Evolutionary conservation across 805 yeast genomes (phyloP).

Genomic region (Lipomyces japonicus): DNA sequence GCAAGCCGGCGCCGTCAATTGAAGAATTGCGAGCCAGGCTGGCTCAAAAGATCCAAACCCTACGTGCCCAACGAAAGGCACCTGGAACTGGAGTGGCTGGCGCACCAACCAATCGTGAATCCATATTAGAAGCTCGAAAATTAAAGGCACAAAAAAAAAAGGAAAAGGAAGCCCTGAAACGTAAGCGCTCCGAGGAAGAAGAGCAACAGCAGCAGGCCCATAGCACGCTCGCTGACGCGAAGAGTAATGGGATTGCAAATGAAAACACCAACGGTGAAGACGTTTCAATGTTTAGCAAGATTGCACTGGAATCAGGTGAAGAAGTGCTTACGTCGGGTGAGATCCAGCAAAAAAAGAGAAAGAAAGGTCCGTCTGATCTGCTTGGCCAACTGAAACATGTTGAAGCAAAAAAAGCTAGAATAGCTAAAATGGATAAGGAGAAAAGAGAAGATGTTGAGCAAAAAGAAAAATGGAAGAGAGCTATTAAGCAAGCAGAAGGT

Average conservation of each 20-base stretch:
- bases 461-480: slow-evolving; percentile 79
- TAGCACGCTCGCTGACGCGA: slow-evolving; percentile 33
- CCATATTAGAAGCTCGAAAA: slow-evolving; percentile 63
- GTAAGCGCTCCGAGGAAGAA: slow-evolving; percentile 42
- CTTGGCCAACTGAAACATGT: slow-evolving; percentile 74
- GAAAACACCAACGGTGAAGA: neutral
- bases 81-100: slow-evolving; percentile 79
- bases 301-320: slow-evolving; percentile 77
- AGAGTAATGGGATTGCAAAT: slow-evolving; percentile 18
- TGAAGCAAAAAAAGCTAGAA: slow-evolving; percentile 66
- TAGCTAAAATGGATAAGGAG: slow-evolving; percentile 59
- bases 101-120: slow-evolving; percentile 82
- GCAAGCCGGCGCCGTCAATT: slow-evolving; percentile 40
- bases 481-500: slow-evolving; percentile 85
- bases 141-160: slow-evolving; percentile 42
- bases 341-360: slow-evolving; percentile 52
- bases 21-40: slow-evolving; percentile 73
- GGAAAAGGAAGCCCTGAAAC: slow-evolving; percentile 43
- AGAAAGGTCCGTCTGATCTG: slow-evolving; percentile 83
- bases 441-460: slow-evolving; percentile 56
- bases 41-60: slow-evolving; percentile 61
- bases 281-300: slow-evolving; percentile 68
- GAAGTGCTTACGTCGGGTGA: slow-evolving; percentile 56
- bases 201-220: slow-evolving; percentile 32
- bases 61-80: slow-evolving; percentile 84